Conservation (phyloP, 192 early-diverging fungal genomes). For the Linnemannia schmuckeri region DNA sequence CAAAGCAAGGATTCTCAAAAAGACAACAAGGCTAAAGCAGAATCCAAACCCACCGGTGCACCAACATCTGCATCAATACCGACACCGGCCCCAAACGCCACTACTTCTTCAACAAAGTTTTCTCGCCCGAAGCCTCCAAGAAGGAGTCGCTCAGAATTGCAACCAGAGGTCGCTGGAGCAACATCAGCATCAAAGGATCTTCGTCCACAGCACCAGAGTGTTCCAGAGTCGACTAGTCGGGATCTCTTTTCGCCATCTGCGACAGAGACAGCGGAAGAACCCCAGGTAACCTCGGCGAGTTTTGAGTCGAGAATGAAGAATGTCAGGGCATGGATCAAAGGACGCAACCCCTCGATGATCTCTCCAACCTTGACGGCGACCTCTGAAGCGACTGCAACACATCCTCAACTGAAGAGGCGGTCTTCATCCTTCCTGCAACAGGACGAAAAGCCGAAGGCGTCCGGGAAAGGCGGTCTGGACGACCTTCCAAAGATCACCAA, state of each 20-base stretch:
- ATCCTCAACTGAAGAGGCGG: neutral
- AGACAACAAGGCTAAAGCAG: neutral
- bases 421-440: neutral
- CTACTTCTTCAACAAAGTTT: neutral
- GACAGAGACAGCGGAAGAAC: neutral
- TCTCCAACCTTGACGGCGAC: conserved; percentile 31
- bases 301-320: conserved; percentile 45
- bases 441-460: neutral
- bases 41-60: neutral
- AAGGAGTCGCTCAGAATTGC: conserved; percentile 1
- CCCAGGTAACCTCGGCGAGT: conserved; percentile 10
- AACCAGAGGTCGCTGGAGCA: neutral
- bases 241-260: neutral
- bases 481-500: neutral
- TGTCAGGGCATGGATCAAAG: conserved; percentile 42
- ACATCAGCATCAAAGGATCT: neutral
- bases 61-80: neutral
- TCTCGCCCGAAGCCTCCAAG: conserved; percentile 35
- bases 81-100: neutral
- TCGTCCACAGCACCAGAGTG: conserved; percentile 10
- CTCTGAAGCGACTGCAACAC: conserved; percentile 18
- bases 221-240: neutral
- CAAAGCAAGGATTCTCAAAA: no score
- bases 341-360: conserved; percentile 32
- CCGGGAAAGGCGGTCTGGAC: conserved; percentile 4